phyloP scores from a whole-genome alignment of 129 eudicot species.

The Lonicera japonica region DNA sequence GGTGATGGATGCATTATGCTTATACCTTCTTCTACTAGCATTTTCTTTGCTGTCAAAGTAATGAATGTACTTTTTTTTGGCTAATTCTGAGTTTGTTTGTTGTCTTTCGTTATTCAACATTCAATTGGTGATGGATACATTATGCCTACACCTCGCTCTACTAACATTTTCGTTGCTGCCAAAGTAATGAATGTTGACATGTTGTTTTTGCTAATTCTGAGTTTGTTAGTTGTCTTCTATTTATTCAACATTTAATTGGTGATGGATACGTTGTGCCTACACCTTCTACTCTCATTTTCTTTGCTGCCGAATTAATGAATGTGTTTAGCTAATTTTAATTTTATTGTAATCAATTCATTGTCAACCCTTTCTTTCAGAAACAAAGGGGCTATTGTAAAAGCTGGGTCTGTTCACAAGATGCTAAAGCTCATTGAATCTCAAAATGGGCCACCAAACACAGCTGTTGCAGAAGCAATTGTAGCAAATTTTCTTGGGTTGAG shows the following conservation, averaged over 20 bases:
- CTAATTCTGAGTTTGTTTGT: background rate
- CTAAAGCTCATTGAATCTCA: conserved; percentile 50
- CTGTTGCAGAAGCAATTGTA: conserved; percentile 55
- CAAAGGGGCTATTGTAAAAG: conserved; percentile 90
- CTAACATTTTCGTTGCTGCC: conserved; percentile 3
- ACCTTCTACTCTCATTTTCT: background rate
- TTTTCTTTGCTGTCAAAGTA: conserved; percentile 3
- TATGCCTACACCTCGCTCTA: background rate
- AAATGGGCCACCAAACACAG: conserved; percentile 15
- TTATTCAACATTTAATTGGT: conserved; percentile 10
- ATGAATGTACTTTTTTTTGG: background rate
- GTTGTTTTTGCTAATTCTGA: too few species aligned
- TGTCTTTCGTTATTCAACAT: conserved; percentile 6
- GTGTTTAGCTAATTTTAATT: conserved; percentile 12
- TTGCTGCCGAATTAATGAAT: conserved; percentile 7
- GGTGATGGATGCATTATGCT: background rate
- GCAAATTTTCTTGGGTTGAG: conserved; percentile 89
- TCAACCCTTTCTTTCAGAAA: conserved; percentile 42
- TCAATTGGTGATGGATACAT: conserved; percentile 1
- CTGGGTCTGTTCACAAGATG: conserved; percentile 91
- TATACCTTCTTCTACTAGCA: background rate
- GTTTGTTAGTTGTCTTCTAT: too few species aligned
- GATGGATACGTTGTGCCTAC: background rate
- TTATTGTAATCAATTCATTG: background rate
- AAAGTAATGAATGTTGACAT: conserved; percentile 5